Base-by-base conservation (phyloP, 2,329 filamentous ascomycete species). In the Anisogramma anomala region DNA sequence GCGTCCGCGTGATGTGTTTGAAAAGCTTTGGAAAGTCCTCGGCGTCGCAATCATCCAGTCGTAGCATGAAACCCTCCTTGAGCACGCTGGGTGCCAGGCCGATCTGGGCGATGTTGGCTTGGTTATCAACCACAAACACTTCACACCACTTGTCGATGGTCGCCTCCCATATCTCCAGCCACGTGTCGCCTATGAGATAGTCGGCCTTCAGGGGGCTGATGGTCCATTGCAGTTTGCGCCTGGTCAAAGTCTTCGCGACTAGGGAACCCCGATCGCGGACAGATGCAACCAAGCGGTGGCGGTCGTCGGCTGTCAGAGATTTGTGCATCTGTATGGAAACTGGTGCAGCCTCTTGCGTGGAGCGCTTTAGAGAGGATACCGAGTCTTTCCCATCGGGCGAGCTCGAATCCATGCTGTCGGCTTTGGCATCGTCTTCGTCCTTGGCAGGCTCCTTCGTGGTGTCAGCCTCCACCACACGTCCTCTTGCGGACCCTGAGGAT, bases 101-200 rank as follows among this genome's bases (percentile, higher is more conserved):
- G n/a, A 44, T 25, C 30, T 41, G 22, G 13, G 25, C 34, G 10
- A 47, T 22, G 13, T 38, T 33, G 1, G 10, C 41, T 23, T 44
- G 31, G 10, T 44, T 47, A 14, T 17, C 18, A n/a, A 22, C 19
- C 22, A 41, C 3, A 35, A 47, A 47, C 4, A 39, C 45, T 11
- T 23, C 22, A 25, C 36, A 44, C 45, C 45, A 47, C 14, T 36
- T 34, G 19, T 27, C 31, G 13, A 47, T 28, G 11, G 44, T 33
- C 14, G 45, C 44, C 10, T 36, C 27, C 10, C 41, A 43, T 7
- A 47, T 38, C 7, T 41, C 45, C 17, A 39, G n/a, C 45, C 45
- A 47, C 2, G 35, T 44, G 15, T 33, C 15, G 13, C 45, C 45
- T 18, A 38, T 25, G 27, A 47, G 19, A 13, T 25, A 47, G 3